These are phyloP conservation scores for Scheffersomyces insectosa DNA, from an alignment of 1,139 yeast genomes.

Conservation along the genomic window DNA sequence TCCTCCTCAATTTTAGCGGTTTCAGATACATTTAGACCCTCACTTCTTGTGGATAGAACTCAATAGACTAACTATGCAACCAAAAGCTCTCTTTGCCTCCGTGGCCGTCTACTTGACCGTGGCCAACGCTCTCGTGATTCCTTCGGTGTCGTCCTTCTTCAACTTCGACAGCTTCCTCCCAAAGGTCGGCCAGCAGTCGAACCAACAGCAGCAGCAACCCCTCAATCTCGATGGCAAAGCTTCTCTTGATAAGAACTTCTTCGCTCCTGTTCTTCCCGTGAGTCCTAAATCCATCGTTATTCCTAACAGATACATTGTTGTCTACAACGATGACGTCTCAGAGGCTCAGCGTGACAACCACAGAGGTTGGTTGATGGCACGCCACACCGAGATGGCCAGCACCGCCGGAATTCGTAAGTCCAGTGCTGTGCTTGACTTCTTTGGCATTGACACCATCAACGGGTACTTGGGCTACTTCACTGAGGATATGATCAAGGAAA, in stretches of 20 bases:
- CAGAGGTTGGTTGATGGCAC: constrained; percentile 12
- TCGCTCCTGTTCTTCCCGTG: constrained; percentile 8
- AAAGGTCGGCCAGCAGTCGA: constrained; percentile 1
- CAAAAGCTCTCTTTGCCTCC: constrained; percentile 6
- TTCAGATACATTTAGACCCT: no score
- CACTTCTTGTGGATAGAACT: no score
- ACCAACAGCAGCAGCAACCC: not conserved
- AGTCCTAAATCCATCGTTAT: constrained; percentile 7
- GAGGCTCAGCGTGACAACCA: constrained; percentile 16
- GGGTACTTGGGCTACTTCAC: constrained; percentile 40
- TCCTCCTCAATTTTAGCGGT: no score
- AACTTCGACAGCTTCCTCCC: constrained; percentile 11
- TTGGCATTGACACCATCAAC: constrained; percentile 25
- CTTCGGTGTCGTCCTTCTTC: constrained; percentile 12
- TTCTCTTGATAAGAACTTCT: constrained; percentile 1
- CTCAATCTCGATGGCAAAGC: not conserved
- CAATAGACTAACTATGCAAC: constrained; percentile 3
- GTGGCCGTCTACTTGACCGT: constrained; percentile 9
- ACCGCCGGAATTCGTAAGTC: constrained; percentile 3
- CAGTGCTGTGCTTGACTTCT: constrained; percentile 15
- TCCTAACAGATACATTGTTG: constrained; percentile 33
- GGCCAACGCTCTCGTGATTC: constrained; percentile 17
- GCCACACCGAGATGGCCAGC: constrained; percentile 6
- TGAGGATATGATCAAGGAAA: constrained; percentile 24
- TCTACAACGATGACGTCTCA: constrained; percentile 31